Percentiles rank a stretch among this genome's conserved stretches.
Conservation (phyloP, 768 basidiomycete species). For the Ramaria rubella region DNA sequence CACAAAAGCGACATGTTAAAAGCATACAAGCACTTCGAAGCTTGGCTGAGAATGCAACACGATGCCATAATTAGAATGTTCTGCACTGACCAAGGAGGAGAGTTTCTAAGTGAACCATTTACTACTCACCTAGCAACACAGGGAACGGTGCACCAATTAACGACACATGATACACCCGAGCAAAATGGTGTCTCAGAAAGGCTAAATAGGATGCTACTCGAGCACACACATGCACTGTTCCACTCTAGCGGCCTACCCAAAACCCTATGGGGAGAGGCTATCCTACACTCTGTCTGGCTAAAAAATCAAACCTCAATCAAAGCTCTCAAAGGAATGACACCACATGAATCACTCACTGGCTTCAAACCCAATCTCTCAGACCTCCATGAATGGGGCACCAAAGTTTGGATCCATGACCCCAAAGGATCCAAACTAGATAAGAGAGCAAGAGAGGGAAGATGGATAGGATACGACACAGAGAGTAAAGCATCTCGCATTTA, state of each 20-base stretch:
- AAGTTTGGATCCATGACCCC: too few relatives aligned
- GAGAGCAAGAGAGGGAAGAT: too few relatives aligned
- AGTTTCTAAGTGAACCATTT: too few relatives aligned
- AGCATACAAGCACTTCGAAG: constrained; percentile 29
- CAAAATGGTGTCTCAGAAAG: constrained; percentile 41
- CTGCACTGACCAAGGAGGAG: too few relatives aligned
- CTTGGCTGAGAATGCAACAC: constrained; percentile 28
- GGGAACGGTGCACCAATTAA: constrained; percentile 36
- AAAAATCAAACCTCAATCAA: constrained; percentile 28
- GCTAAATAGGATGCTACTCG: constrained; percentile 31
- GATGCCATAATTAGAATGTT: too few relatives aligned
- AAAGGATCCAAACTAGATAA: too few relatives aligned
- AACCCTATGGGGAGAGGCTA: constrained; percentile 1
- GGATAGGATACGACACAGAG: too few relatives aligned
- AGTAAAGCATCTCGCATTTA: too few relatives aligned
- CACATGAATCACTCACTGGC: constrained; percentile 12
- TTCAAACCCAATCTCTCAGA: constrained; percentile 27
- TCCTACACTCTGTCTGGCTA: constrained; percentile 30
- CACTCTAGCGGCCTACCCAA: constrained; percentile 26
- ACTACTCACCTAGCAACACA: constrained; percentile 35
- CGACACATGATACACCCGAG: too few relatives aligned
- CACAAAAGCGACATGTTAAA: too few relatives aligned
- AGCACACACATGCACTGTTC: constrained; percentile 30
- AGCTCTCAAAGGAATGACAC: constrained; percentile 19
- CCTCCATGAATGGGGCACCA: too few relatives aligned